A percentile compares a stretch with the other conserved stretches of the same genome.
Evolutionary conservation across 441 rosid genomes (phyloP).

Genomic region (Macaranga tanarius): DNA sequence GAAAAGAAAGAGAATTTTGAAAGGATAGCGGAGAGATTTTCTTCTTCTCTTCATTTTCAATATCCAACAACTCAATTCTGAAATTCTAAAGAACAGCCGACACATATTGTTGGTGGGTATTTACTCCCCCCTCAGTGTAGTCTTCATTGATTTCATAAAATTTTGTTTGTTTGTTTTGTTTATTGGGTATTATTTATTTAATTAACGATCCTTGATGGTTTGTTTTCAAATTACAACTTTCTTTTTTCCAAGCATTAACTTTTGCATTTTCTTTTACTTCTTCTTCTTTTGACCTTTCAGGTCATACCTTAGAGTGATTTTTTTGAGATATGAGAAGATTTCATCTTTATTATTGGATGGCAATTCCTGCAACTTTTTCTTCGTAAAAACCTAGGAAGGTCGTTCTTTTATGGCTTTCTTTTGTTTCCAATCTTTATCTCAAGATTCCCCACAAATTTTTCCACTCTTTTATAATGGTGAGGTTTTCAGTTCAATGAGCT

Average conservation of each 20-base stretch:
- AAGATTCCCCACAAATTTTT: not conserved
- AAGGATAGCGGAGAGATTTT: not conserved
- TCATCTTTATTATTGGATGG: not conserved
- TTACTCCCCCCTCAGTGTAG: not conserved
- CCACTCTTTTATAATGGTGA: not conserved
- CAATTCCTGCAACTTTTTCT: constrained; percentile 3
- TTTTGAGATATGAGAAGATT: not conserved
- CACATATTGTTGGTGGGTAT: constrained; percentile 1
- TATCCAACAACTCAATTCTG: constrained; percentile 16
- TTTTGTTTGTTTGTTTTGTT: not conserved
- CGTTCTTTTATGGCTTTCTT: not conserved
- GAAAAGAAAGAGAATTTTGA: not conserved
- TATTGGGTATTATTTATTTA: not conserved
- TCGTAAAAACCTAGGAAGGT: not conserved
- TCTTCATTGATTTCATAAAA: not conserved
- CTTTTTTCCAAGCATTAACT: not conserved
- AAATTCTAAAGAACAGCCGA: not conserved
- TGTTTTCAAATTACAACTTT: not conserved
- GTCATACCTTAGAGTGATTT: not conserved
- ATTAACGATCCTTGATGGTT: not conserved
- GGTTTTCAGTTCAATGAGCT: not conserved
- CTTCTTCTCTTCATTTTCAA: not conserved
- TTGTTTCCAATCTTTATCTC: not conserved
- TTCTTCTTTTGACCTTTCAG: not conserved
- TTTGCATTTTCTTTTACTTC: not conserved